Conservation (phyloP, 1,139 yeast genomes). For the Torulaspora pretoriensis region DNA sequence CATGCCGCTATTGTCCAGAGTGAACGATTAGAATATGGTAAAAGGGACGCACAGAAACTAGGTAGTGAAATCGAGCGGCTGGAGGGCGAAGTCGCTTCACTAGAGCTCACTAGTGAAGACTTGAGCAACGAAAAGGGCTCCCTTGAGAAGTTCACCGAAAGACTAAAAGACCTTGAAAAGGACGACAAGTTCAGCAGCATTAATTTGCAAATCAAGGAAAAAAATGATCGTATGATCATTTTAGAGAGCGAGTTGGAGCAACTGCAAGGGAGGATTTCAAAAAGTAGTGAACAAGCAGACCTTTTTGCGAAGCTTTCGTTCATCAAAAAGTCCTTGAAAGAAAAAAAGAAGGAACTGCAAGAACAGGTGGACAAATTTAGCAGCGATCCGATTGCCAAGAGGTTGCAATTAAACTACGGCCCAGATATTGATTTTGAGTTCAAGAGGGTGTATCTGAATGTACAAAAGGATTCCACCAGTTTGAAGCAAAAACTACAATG, state of each 20-base stretch:
- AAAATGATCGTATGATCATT: conserved; percentile 40
- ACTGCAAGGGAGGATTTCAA: conserved; percentile 47
- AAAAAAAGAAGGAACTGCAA: conserved; percentile 17
- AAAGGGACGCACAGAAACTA: conserved; percentile 32
- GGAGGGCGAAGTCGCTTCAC: conserved; percentile 12
- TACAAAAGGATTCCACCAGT: conserved; percentile 23
- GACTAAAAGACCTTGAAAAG: conserved; percentile 38
- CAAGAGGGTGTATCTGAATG: conserved; percentile 18
- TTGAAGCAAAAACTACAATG: conserved; percentile 18
- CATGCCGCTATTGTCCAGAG: conserved; percentile 21
- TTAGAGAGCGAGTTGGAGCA: conserved; percentile 55
- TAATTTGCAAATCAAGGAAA: conserved; percentile 40
- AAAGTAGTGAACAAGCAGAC: conserved; percentile 57
- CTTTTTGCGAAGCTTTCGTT: conserved; percentile 49
- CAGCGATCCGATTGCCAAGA: conserved; percentile 10
- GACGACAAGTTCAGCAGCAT: conserved; percentile 37
- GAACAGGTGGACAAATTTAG: conserved; percentile 18
- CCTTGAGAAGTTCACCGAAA: conserved; percentile 22
- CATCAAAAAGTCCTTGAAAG: conserved; percentile 32
- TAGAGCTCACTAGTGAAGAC: conserved; percentile 19
- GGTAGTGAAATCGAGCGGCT: conserved; percentile 34
- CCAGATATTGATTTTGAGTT: conserved; percentile 26
- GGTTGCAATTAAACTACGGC: conserved; percentile 14
- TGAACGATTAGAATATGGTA: conserved; percentile 28
- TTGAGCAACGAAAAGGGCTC: conserved; percentile 17